Base-by-base conservation (phyloP, 331 rosid species). In the Saraca asoca region DNA sequence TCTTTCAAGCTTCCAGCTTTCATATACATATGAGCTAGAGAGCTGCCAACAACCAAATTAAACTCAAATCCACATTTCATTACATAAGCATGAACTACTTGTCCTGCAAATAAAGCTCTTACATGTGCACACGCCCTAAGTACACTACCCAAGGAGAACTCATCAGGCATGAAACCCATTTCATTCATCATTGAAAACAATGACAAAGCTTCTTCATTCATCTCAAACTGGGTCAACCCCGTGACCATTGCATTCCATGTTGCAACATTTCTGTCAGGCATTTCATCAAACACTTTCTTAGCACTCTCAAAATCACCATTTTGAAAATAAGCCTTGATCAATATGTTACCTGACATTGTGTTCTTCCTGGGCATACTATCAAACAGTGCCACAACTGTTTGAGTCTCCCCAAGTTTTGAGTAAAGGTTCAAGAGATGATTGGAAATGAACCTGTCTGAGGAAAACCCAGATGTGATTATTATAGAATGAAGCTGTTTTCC, bases 21-120 rank as follows among this genome's bases (percentile, higher is more conserved):
- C 90, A 89, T 89, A 76, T 88, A 91, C 95, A 87, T 87, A 76
- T 91, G 96, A 56, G 95, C 90, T 79, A 91, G 74, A 67, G 92
- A 85, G 78, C 91, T 83, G 17, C 86, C 86, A 52, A 89, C 98
- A 35, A 91, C 89, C 77, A 73, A 64, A 83, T 86, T 79, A 42
- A 77, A 54, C 79, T 77, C 90, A 70, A 87, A 87, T 58, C 90
- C 95, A 68, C 83, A 82, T 85, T 88, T 91, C 65, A 80, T 34
- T 31, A 80, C 79, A 79, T 77, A 85, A 16, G 79, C 85, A 80
- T 91, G 98, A 72, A 89, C 80, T 69, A 87, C 90, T 38, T 66
- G 46, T 64, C 98, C 98, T 0, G 70, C 84, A 51, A n/a, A 50
- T 55, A 79, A 66, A 19, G 81, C 81, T 79, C 79, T 71, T 62